Conservation (phyloP, 108 stramenopile species). For the Pseudonitzschia multiseries region DNA sequence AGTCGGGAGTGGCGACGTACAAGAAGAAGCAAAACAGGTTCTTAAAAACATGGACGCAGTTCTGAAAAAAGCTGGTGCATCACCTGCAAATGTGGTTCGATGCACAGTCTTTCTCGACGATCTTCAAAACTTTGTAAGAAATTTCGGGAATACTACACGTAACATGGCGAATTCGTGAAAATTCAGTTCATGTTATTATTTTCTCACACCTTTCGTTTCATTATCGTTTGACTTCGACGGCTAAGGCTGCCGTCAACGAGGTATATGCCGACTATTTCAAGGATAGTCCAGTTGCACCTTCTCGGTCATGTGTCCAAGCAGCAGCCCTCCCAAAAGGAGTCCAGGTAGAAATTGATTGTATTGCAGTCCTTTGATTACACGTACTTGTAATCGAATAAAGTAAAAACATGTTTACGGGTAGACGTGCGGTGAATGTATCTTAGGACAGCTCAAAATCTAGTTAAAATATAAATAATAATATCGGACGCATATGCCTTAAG, state of each 20-base stretch:
- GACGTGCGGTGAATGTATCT: too few relatives aligned
- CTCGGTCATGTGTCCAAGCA: slow-evolving; percentile 50
- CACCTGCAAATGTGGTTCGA: slow-evolving; percentile 43
- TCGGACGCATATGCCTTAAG: too few relatives aligned
- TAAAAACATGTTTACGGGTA: neutral
- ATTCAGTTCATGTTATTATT: too few relatives aligned
- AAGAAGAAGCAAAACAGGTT: slow-evolving; percentile 41
- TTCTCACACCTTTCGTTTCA: neutral
- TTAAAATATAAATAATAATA: too few relatives aligned
- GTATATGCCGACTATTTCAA: slow-evolving; percentile 57
- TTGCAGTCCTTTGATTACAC: slow-evolving; percentile 24
- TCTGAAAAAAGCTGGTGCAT: slow-evolving; percentile 39
- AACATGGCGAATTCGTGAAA: neutral
- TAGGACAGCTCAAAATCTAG: too few relatives aligned
- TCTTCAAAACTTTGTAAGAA: slow-evolving; percentile 37
- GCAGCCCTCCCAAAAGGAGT: slow-evolving; percentile 51
- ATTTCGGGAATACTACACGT: neutral
- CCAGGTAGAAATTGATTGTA: slow-evolving; percentile 60
- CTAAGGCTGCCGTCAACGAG: slow-evolving; percentile 40
- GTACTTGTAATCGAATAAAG: neutral
- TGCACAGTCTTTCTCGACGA: slow-evolving; percentile 56
- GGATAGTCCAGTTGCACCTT: slow-evolving; percentile 43
- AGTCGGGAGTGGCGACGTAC: slow-evolving; percentile 44
- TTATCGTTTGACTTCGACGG: neutral
- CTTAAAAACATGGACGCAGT: slow-evolving; percentile 53